phyloP scores from a whole-genome alignment of 352 stramenopile species.

The Pythium volutum region DNA sequence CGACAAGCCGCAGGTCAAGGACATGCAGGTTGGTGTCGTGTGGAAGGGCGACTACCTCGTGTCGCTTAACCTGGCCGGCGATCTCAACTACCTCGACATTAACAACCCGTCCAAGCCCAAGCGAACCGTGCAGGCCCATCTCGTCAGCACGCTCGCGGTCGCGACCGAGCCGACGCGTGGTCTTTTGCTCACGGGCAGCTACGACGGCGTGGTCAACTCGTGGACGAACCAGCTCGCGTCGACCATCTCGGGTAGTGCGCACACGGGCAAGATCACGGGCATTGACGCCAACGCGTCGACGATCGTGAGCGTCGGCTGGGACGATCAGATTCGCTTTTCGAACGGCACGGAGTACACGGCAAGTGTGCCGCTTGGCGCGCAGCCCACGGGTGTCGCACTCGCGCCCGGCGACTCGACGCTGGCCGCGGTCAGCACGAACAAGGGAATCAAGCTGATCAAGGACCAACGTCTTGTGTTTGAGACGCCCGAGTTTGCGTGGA shows the following conservation, averaged over 20 bases:
- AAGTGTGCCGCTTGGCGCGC: conserved; percentile 58
- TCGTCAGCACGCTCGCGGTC: conserved; percentile 90
- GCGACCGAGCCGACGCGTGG: conserved; percentile 65
- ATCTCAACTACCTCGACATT: conserved; percentile 80
- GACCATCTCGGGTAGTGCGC: conserved; percentile 36
- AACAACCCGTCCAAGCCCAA: conserved; percentile 65
- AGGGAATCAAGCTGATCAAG: conserved; percentile 76
- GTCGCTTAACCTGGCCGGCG: conserved; percentile 80
- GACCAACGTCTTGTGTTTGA: conserved; percentile 73
- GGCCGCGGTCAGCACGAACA: conserved; percentile 72
- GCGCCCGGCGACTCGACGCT: conserved; percentile 44
- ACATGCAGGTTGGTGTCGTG: conserved; percentile 78
- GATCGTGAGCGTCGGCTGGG: conserved; percentile 89
- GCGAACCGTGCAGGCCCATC: conserved; percentile 87
- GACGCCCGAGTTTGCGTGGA: conserved; percentile 74
- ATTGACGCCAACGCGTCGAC: conserved; percentile 62
- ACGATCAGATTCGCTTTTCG: conserved; percentile 86
- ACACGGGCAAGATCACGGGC: conserved; percentile 80
- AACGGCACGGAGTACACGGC: conserved; percentile 56
- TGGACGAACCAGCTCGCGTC: conserved; percentile 76
- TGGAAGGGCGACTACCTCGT: conserved; percentile 80
- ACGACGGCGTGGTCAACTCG: conserved; percentile 91
- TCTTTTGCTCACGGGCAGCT: conserved; percentile 91
- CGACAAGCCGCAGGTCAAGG: conserved; percentile 65
- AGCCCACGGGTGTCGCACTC: conserved; percentile 68